These are phyloP conservation scores for Lentinula lateritia DNA, from an alignment of 768 basidiomycete species.

Conservation along the genomic window DNA sequence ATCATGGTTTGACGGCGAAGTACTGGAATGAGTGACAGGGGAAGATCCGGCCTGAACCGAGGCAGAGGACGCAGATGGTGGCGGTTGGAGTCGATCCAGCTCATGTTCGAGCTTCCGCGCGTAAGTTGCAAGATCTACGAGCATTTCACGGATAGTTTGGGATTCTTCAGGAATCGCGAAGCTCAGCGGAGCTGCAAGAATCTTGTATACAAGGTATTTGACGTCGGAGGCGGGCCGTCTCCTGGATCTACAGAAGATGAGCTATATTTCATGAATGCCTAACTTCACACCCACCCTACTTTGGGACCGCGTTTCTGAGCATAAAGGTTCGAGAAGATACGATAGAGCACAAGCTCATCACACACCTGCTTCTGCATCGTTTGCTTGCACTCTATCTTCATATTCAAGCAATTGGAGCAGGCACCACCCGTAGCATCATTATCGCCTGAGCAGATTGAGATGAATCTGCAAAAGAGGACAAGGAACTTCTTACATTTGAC, in stretches of 20 bases:
- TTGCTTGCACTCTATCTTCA: neutral
- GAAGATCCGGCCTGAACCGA: neutral
- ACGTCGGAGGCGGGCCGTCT: neutral
- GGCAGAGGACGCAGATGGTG: neutral
- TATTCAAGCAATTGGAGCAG: neutral
- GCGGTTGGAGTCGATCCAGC: neutral
- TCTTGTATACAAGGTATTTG: neutral
- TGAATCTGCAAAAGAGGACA: neutral
- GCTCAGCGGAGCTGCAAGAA: neutral
- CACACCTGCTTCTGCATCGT: neutral
- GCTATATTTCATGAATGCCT: neutral
- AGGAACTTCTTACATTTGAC: neutral
- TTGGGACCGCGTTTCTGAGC: conserved; percentile 2
- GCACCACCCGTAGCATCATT: neutral
- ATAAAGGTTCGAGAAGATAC: neutral
- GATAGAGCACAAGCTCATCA: neutral
- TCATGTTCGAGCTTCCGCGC: neutral
- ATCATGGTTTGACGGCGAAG: neutral
- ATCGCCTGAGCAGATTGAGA: neutral
- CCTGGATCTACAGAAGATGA: neutral
- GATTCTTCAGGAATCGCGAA: neutral
- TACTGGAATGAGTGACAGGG: neutral
- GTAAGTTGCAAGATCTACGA: conserved; percentile 1
- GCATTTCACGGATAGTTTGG: neutral
- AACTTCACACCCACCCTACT: neutral